A percentile compares a stretch with the other conserved stretches of the same genome.
These are phyloP conservation scores for Clitoria ternatea DNA, from an alignment of 306 rosid genomes.

Conservation along the genomic window DNA sequence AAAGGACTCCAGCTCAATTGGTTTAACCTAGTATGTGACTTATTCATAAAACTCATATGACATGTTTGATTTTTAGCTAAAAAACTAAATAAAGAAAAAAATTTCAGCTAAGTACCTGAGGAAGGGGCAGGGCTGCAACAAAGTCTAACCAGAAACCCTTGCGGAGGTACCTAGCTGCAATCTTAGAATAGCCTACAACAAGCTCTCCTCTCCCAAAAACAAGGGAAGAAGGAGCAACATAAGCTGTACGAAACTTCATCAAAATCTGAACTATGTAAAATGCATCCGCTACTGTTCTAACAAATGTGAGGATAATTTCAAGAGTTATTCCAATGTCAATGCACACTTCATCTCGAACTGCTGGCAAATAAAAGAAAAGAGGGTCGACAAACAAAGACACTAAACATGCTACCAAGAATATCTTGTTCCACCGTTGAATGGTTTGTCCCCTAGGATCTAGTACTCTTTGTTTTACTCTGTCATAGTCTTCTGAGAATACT, in stretches of 20 bases:
- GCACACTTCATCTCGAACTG: slow-evolving; percentile 36
- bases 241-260: slow-evolving; percentile 47
- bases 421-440: slow-evolving; percentile 47
- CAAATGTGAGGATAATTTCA: slow-evolving; percentile 36
- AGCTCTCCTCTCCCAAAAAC: slow-evolving; percentile 65
- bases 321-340: slow-evolving; percentile 36
- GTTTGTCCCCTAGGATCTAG: slow-evolving; percentile 51
- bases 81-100: background rate
- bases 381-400: slow-evolving; percentile 56
- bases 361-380: slow-evolving; percentile 45
- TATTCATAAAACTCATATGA: too few relatives aligned
- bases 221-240: slow-evolving; percentile 54
- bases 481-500: slow-evolving; percentile 56
- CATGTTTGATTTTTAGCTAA: too few relatives aligned
- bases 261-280: slow-evolving; percentile 46
- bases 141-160: slow-evolving; percentile 49
- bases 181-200: slow-evolving; percentile 42
- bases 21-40: too few relatives aligned
- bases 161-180: slow-evolving; percentile 42
- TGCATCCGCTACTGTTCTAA: slow-evolving; percentile 41
- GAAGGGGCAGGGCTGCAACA: slow-evolving; percentile 54
- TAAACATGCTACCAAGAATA: slow-evolving; percentile 42
- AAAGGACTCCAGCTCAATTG: too few relatives aligned
- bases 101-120: slow-evolving; percentile 28
- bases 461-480: slow-evolving; percentile 34